Percentiles rank a stretch among this genome's conserved stretches.
These are phyloP conservation scores for Gossypium rotundifolium DNA, from an alignment of 345 rosid genomes.

Conservation along the genomic window DNA sequence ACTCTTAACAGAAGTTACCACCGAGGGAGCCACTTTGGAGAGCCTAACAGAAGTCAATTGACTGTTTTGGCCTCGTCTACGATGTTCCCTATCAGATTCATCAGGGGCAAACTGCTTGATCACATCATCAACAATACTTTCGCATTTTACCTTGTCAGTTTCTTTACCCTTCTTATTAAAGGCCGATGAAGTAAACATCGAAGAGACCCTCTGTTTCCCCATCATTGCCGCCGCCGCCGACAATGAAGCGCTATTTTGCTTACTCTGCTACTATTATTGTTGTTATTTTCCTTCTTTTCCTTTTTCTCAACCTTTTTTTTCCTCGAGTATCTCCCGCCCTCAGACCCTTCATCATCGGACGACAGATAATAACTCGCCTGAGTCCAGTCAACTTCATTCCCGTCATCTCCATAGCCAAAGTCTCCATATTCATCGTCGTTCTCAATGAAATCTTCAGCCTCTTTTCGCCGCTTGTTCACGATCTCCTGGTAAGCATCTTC, in stretches of 20 bases:
- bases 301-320: constrained; percentile 30
- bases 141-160: constrained; percentile 52
- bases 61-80: constrained; percentile 41
- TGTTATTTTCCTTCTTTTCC: constrained; percentile 52
- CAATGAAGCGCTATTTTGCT: constrained; percentile 50
- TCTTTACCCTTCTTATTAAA: constrained; percentile 62
- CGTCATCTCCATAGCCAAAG: constrained; percentile 78
- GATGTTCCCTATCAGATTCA: constrained; percentile 58
- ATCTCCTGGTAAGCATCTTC: constrained; percentile 73
- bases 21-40: neutral
- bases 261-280: constrained; percentile 36
- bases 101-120: constrained; percentile 82
- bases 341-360: constrained; percentile 71
- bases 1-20: constrained; percentile 17
- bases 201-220: constrained; percentile 77
- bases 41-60: constrained; percentile 3
- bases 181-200: constrained; percentile 72
- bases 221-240: constrained; percentile 77
- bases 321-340: constrained; percentile 31
- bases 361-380: constrained; percentile 45
- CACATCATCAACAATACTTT: constrained; percentile 69
- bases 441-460: constrained; percentile 68
- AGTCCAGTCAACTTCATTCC: constrained; percentile 94
- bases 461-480: constrained; percentile 72
- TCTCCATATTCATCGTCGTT: constrained; percentile 72